Evolutionary conservation across 345 rosid species (phyloP).

Genomic region (Rhodomyrtus tomentosa): DNA sequence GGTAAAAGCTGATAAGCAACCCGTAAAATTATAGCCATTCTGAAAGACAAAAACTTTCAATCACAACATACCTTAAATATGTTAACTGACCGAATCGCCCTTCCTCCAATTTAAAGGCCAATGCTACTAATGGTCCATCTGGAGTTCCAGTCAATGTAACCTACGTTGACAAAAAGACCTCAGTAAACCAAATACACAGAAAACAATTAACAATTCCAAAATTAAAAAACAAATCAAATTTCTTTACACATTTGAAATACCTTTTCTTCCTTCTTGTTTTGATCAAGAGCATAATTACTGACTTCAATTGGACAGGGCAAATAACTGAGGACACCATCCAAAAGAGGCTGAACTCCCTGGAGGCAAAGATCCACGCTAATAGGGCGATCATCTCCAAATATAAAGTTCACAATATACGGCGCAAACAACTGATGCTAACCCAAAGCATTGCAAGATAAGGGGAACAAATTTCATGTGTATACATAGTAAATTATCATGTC

Average conservation of each 20-base stretch:
- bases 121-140: constrained; percentile 92
- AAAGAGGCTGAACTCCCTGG: constrained; percentile 93
- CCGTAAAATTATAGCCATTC: neutral
- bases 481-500: neutral
- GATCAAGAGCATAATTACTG: constrained; percentile 88
- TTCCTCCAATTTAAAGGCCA: constrained; percentile 97
- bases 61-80: constrained; percentile 48
- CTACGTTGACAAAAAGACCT: neutral
- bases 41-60: neutral
- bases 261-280: constrained; percentile 79
- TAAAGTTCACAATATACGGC: neutral
- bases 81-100: constrained; percentile 97
- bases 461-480: neutral
- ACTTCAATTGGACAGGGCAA: constrained; percentile 94
- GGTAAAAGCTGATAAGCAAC: neutral
- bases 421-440: neutral
- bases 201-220: neutral
- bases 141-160: constrained; percentile 38
- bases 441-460: neutral
- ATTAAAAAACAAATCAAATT: neutral
- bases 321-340: constrained; percentile 79
- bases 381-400: neutral
- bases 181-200: neutral
- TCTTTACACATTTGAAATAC: constrained; percentile 13
- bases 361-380: neutral